Percentiles rank a stretch among this genome's conserved stretches.
Evolutionary conservation across 768 basidiomycete species (phyloP).

Genomic region (Mycena floridula): DNA sequence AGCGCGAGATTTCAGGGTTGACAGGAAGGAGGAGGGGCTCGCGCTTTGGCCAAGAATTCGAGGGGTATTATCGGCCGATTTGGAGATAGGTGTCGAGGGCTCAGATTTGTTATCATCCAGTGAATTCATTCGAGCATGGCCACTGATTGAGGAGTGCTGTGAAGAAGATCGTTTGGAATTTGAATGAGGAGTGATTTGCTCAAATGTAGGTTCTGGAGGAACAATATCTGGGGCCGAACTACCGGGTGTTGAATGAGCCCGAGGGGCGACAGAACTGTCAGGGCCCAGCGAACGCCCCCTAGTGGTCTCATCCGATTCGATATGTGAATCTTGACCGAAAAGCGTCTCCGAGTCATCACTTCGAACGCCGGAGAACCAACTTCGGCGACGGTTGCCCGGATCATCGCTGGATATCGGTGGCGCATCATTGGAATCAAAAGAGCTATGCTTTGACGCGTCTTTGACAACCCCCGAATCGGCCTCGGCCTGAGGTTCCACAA

Average conservation of each 20-base stretch:
- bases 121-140: slow-evolving; percentile 22
- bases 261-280: slow-evolving; percentile 18
- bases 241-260: slow-evolving; percentile 29
- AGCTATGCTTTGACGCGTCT: background rate
- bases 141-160: slow-evolving; percentile 36
- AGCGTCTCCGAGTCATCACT: too few species aligned
- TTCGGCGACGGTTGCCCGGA: slow-evolving; percentile 33
- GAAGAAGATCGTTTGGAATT: slow-evolving; percentile 37
- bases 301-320: slow-evolving; percentile 19
- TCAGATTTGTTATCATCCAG: background rate
- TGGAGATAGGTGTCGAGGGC: slow-evolving; percentile 29
- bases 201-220: slow-evolving; percentile 9
- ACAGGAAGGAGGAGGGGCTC: slow-evolving; percentile 63
- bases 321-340: slow-evolving; percentile 21
- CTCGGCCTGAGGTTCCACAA: background rate
- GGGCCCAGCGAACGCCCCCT: slow-evolving; percentile 32
- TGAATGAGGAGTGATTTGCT: slow-evolving; percentile 10
- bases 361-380: slow-evolving; percentile 49
- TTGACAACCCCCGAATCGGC: background rate
- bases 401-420: slow-evolving; percentile 14
- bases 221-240: slow-evolving; percentile 9
- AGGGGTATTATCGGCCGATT: slow-evolving; percentile 17
- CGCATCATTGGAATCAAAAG: background rate
- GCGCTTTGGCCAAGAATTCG: slow-evolving; percentile 18
- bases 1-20: slow-evolving; percentile 71